Evolutionary conservation across 2,329 filamentous ascomycete genomes (phyloP).

Genomic region (Phaeosphaeriaceae sp.): DNA sequence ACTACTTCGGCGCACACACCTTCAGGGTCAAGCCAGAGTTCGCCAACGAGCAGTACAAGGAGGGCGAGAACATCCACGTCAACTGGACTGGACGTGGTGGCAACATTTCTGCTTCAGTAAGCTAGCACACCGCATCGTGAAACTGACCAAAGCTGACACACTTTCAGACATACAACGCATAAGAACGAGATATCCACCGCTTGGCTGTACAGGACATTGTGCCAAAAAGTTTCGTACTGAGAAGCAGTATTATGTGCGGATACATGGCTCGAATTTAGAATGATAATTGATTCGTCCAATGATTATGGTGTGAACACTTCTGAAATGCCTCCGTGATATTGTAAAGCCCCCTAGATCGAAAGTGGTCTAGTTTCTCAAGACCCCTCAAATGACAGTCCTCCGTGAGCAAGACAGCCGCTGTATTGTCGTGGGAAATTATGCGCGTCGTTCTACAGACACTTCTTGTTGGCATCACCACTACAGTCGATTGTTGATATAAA

Average conservation of each 20-base stretch:
- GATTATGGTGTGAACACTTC: background rate
- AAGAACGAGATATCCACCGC: constrained; percentile 47
- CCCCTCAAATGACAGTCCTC: background rate
- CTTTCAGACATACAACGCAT: constrained; percentile 83
- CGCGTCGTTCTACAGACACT: background rate
- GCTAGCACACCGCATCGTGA: background rate
- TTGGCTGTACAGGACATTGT: constrained; percentile 19
- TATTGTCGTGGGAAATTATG: background rate
- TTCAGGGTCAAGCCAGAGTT: constrained; percentile 62
- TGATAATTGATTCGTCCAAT: constrained; percentile 24
- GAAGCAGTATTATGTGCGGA: constrained; percentile 15
- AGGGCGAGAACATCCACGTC: constrained; percentile 91
- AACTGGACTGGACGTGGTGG: constrained; percentile 99
- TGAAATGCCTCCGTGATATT: background rate
- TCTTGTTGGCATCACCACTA: background rate
- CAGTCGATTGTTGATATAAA: constrained; percentile 6
- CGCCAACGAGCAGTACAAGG: constrained; percentile 76
- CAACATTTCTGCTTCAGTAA: constrained; percentile 84
- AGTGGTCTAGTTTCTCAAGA: background rate
- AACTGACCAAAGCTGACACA: constrained; percentile 1
- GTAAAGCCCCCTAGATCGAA: background rate
- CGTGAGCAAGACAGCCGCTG: background rate
- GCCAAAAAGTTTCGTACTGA: constrained; percentile 5
- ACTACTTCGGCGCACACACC: constrained; percentile 86
- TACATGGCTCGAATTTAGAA: constrained; percentile 30